A percentile compares a stretch with the other conserved stretches of the same genome.
Evolutionary conservation across 1,139 yeast species (phyloP).

Genomic region (Zygosaccharomyces sapae): DNA sequence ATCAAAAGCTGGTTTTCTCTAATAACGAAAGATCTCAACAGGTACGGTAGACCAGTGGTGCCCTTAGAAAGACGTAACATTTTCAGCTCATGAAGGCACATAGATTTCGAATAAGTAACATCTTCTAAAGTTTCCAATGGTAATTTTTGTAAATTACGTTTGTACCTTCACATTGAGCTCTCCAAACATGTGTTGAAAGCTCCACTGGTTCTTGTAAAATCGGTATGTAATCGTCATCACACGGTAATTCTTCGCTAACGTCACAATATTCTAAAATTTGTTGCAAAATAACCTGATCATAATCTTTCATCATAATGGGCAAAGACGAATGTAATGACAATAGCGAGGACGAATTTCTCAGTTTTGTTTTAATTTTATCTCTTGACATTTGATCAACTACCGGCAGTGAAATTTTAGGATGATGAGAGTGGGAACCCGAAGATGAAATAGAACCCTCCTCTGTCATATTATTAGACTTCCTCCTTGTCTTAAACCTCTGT

Average conservation of each 20-base stretch:
- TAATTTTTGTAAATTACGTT: slow-evolving; percentile 23
- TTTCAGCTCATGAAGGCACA: slow-evolving; percentile 30
- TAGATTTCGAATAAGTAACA: slow-evolving; percentile 22
- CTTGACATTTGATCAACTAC: slow-evolving; percentile 52
- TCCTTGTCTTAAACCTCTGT: slow-evolving; percentile 30
- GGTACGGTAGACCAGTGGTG: slow-evolving; percentile 31
- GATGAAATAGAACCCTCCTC: slow-evolving; percentile 18
- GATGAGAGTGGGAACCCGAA: slow-evolving; percentile 14
- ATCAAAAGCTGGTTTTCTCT: slow-evolving; percentile 11
- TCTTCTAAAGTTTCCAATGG: slow-evolving; percentile 20
- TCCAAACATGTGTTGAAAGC: slow-evolving; percentile 24
- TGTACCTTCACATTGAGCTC: slow-evolving; percentile 14
- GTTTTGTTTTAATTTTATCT: slow-evolving; percentile 49
- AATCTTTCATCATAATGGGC: slow-evolving; percentile 25
- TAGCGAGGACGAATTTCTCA: slow-evolving; percentile 51
- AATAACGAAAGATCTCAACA: slow-evolving; percentile 26
- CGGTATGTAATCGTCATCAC: slow-evolving; percentile 14
- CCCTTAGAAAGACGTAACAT: slow-evolving; percentile 25
- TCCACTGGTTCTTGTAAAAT: slow-evolving; percentile 13
- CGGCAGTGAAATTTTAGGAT: slow-evolving; percentile 50
- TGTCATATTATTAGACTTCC: slow-evolving; percentile 24
- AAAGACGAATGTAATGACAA: slow-evolving; percentile 39
- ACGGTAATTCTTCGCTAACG: slow-evolving; percentile 19
- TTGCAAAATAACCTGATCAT: slow-evolving; percentile 26
- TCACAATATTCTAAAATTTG: slow-evolving; percentile 30